phyloP scores from a whole-genome alignment of 2,329 filamentous ascomycete genomes.

The Xylariomycetidae sp. region DNA sequence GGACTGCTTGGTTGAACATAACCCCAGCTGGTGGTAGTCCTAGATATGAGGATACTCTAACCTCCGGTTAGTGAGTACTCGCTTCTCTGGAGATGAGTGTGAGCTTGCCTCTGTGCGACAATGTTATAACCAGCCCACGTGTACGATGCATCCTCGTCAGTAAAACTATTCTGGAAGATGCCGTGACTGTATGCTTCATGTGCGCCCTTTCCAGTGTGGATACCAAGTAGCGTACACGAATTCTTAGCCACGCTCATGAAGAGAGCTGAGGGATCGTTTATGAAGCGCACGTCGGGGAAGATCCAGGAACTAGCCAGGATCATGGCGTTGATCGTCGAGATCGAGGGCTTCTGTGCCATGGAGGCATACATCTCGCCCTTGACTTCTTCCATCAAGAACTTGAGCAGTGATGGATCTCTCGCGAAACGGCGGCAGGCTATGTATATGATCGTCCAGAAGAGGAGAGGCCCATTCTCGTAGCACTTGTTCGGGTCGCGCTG shows the following conservation, averaged over 20 bases:
- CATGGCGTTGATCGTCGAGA: conserved; percentile 46
- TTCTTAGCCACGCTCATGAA: conserved; percentile 42
- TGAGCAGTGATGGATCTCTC: conserved; percentile 34
- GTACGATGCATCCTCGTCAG: conserved; percentile 45
- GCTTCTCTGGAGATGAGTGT: background rate
- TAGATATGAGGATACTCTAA: conserved; percentile 34
- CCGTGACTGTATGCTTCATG: conserved; percentile 43
- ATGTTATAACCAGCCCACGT: conserved; percentile 51
- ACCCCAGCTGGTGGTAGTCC: conserved; percentile 40
- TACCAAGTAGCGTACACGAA: conserved; percentile 41
- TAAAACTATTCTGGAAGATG: conserved; percentile 35
- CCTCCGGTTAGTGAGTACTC: conserved; percentile 24
- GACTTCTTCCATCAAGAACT: conserved; percentile 41
- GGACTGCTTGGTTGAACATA: conserved; percentile 44
- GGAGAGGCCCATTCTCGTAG: conserved; percentile 39
- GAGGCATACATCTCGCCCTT: conserved; percentile 39
- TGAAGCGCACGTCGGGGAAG: conserved; percentile 43
- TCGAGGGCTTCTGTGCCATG: conserved; percentile 34
- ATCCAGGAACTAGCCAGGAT: conserved; percentile 47
- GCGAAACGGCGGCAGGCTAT: conserved; percentile 45
- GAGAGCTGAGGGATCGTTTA: conserved; percentile 43
- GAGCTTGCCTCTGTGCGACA: conserved; percentile 40
- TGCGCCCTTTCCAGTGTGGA: conserved; percentile 47
- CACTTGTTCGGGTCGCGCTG: conserved; percentile 43
- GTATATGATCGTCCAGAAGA: conserved; percentile 51